These are phyloP conservation scores for Cladosporium sp. DNA, from an alignment of 2,329 filamentous ascomycete genomes.

Conservation along the genomic window DNA sequence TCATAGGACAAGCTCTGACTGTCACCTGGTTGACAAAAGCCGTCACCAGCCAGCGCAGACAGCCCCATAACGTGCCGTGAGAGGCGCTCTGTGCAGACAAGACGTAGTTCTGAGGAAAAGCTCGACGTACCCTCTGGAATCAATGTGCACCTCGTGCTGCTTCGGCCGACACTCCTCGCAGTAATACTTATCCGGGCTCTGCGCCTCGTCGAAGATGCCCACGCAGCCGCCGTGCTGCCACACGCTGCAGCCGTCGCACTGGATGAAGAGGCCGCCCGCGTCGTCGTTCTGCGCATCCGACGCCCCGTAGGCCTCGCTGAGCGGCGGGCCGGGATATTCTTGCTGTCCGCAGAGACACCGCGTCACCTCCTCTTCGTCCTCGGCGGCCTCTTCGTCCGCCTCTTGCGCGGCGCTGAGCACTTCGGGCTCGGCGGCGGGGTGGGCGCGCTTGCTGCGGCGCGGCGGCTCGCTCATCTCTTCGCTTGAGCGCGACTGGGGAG, in stretches of 20 bases:
- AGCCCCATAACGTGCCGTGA: neutral
- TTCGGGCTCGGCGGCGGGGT: slow-evolving; percentile 57
- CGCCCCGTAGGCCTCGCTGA: slow-evolving; percentile 42
- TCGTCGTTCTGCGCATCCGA: slow-evolving; percentile 65
- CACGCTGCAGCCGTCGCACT: slow-evolving; percentile 95
- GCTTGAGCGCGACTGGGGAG: slow-evolving; percentile 66
- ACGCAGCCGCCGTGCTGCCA: slow-evolving; percentile 99
- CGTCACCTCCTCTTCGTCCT: slow-evolving; percentile 71
- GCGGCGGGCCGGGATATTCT: slow-evolving; percentile 82
- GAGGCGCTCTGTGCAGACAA: too few relatives aligned
- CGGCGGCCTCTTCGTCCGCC: slow-evolving; percentile 51
- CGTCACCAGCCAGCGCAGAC: neutral
- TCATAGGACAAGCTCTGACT: too few relatives aligned
- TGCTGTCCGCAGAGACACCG: slow-evolving; percentile 91
- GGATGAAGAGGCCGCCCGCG: slow-evolving; percentile 89
- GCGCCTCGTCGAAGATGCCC: slow-evolving; percentile 88
- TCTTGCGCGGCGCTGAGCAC: slow-evolving; percentile 34
- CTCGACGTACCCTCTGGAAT: slow-evolving; percentile 72
- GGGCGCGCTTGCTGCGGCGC: slow-evolving; percentile 71
- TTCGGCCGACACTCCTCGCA: slow-evolving; percentile 93
- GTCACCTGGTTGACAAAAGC: neutral
- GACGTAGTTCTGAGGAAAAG: slow-evolving; percentile 14
- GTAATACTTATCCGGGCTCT: slow-evolving; percentile 94
- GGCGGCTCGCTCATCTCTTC: slow-evolving; percentile 63
- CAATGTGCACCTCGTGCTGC: slow-evolving; percentile 75